phyloP scores from a whole-genome alignment of 768 basidiomycete genomes.

The Suillus tomentosus region DNA sequence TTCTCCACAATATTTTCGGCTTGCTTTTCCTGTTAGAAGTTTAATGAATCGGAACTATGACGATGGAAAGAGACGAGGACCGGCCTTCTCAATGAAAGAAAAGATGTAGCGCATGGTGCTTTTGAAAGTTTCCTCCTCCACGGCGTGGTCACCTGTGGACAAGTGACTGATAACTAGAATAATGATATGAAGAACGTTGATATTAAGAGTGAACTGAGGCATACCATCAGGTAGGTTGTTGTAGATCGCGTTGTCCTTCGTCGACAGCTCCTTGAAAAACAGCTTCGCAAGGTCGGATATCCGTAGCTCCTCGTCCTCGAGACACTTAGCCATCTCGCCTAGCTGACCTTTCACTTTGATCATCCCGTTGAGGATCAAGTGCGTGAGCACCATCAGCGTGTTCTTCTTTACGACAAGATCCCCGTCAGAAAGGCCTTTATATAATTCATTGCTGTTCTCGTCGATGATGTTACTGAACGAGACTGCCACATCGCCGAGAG shows the following conservation, averaged over 20 bases:
- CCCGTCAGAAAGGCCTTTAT: conserved; percentile 88
- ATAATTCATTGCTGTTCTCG: conserved; percentile 94
- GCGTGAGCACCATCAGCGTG: conserved; percentile 97
- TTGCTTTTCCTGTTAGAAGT: conserved; percentile 80
- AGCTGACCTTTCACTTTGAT: conserved; percentile 99
- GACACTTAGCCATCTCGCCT: conserved; percentile 99
- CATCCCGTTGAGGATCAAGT: conserved; percentile 97
- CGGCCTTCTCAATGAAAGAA: conserved; percentile 92
- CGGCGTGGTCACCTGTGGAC: conserved; percentile 86
- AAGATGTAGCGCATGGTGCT: conserved; percentile 95
- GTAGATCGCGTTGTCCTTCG: conserved; percentile 98
- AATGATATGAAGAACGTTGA: conserved; percentile 13
- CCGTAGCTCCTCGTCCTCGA: conserved; percentile 86
- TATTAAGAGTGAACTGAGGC: conserved; percentile 21
- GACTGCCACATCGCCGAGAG: conserved; percentile 95
- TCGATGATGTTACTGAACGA: conserved; percentile 98
- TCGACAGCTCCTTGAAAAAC: conserved; percentile 95
- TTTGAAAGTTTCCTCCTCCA: conserved; percentile 91
- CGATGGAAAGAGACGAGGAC: conserved; percentile 15
- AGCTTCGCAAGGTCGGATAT: conserved; percentile 95
- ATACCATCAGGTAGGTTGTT: conserved; percentile 96
- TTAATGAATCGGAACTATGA: conserved; percentile 1
- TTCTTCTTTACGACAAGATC: conserved; percentile 97
- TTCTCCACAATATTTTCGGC: conserved; percentile 97
- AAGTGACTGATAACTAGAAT: conserved; percentile 88